Conservation (phyloP, 345 rosid genomes). For the Ceriops tagal region DNA sequence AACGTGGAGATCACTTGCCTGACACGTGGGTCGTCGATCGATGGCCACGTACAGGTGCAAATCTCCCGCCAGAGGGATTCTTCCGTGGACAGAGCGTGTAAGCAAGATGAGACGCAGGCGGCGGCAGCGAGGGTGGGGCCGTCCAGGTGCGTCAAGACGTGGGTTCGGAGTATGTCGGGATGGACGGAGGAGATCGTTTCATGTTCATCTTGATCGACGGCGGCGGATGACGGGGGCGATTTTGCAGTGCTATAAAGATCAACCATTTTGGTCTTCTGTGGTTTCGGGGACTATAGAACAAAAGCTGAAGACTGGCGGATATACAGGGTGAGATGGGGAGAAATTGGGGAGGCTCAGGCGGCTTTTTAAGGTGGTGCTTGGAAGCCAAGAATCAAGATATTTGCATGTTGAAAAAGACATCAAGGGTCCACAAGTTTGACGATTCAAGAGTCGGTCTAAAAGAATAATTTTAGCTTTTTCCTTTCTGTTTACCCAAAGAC, state of each 20-base stretch:
- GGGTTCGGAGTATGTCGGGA: slow-evolving; percentile 48
- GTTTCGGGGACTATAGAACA: too few relatives aligned
- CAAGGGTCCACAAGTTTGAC: too few relatives aligned
- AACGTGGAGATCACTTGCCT: slow-evolving; percentile 43
- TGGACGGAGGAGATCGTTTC: slow-evolving; percentile 44
- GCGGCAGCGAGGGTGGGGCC: slow-evolving; percentile 57
- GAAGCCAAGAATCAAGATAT: too few relatives aligned
- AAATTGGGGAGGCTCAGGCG: too few relatives aligned
- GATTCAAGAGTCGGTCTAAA: too few relatives aligned
- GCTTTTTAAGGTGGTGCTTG: too few relatives aligned
- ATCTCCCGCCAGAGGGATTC: slow-evolving; percentile 50
- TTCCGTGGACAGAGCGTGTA: slow-evolving; percentile 42
- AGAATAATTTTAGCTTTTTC: too few relatives aligned
- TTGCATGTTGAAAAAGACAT: too few relatives aligned
- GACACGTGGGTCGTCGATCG: slow-evolving; percentile 38
- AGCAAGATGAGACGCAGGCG: slow-evolving; percentile 45
- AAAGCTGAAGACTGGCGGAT: too few relatives aligned
- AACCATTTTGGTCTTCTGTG: too few relatives aligned
- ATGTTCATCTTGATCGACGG: not conserved
- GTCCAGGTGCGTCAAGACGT: slow-evolving; percentile 67
- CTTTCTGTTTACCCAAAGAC: too few relatives aligned
- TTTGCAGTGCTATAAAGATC: not conserved
- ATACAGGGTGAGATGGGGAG: too few relatives aligned
- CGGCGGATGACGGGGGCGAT: slow-evolving; percentile 11
- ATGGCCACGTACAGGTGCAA: slow-evolving; percentile 60